phyloP scores from a whole-genome alignment of 495 filamentous ascomycete genomes.

The Penicillium malachiteum region DNA sequence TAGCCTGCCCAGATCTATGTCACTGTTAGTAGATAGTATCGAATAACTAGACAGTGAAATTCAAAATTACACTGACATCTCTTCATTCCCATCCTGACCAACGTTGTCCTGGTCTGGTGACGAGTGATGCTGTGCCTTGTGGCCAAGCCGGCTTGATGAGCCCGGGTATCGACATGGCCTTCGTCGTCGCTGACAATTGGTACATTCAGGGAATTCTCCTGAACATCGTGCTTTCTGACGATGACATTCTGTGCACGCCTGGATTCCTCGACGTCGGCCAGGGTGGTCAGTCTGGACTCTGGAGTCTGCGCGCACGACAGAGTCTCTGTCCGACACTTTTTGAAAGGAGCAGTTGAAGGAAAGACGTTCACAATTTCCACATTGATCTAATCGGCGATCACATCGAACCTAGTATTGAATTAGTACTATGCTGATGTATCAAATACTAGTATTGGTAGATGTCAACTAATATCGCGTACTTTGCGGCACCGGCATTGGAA shows the following conservation, averaged over 20 bases:
- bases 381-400: conserved; percentile 11
- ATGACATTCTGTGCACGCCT: conserved; percentile 15
- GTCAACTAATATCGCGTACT: conserved; percentile 2
- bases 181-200: conserved; percentile 1
- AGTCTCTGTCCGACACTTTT: background rate
- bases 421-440: background rate
- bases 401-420: conserved; percentile 12
- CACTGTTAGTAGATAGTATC: background rate
- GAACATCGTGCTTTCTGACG: conserved; percentile 17
- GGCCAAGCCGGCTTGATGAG: background rate
- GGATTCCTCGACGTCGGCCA: conserved; percentile 9
- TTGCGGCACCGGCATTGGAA: conserved; percentile 20
- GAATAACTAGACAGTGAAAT: background rate
- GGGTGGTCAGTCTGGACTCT: background rate
- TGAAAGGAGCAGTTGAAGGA: conserved; percentile 16
- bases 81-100: too few relatives aligned
- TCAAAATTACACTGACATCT: too few relatives aligned
- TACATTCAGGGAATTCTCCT: conserved; percentile 11
- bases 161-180: conserved; percentile 8
- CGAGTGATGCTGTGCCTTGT: too few relatives aligned
- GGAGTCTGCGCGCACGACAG: background rate
- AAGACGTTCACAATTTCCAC: conserved; percentile 16
- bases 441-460: too few relatives aligned
- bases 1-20: too few relatives aligned
- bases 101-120: too few relatives aligned